phyloP scores from a whole-genome alignment of 176 grass and related monocot genomes.

The Puccinellia tenuiflora region DNA sequence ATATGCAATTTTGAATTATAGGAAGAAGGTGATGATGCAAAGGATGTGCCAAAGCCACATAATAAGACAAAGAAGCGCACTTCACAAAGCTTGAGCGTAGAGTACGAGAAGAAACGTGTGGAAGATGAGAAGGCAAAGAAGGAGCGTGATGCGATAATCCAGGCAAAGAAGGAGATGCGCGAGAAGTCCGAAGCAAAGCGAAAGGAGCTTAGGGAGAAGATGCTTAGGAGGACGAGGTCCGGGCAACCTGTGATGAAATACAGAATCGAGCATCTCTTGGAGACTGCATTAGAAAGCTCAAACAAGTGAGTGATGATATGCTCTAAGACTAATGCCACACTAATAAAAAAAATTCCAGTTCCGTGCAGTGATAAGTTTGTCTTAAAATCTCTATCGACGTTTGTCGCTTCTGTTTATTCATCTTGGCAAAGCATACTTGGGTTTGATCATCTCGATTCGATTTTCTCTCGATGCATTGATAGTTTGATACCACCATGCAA shows the following conservation, averaged over 20 bases:
- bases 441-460: neutral
- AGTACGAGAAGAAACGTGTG: constrained; percentile 65
- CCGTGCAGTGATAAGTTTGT: neutral
- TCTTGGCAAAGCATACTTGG: neutral
- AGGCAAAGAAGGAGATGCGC: constrained; percentile 48
- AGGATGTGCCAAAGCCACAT: constrained; percentile 12
- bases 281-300: constrained; percentile 53
- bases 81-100: constrained; percentile 57
- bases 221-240: constrained; percentile 89
- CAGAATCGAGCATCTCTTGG: constrained; percentile 79
- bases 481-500: neutral
- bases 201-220: constrained; percentile 60
- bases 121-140: constrained; percentile 71
- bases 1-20: neutral
- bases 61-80: constrained; percentile 44
- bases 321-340: neutral
- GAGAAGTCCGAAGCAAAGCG: constrained; percentile 55
- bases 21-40: constrained; percentile 29
- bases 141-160: constrained; percentile 49
- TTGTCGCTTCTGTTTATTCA: neutral
- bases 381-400: neutral
- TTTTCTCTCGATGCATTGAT: neutral
- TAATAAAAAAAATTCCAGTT: neutral
- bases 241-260: constrained; percentile 89
- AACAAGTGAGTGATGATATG: constrained; percentile 26